These are phyloP conservation scores for Fraxinus excelsior DNA, from an alignment of 257 asterid species.

Conservation along the genomic window DNA sequence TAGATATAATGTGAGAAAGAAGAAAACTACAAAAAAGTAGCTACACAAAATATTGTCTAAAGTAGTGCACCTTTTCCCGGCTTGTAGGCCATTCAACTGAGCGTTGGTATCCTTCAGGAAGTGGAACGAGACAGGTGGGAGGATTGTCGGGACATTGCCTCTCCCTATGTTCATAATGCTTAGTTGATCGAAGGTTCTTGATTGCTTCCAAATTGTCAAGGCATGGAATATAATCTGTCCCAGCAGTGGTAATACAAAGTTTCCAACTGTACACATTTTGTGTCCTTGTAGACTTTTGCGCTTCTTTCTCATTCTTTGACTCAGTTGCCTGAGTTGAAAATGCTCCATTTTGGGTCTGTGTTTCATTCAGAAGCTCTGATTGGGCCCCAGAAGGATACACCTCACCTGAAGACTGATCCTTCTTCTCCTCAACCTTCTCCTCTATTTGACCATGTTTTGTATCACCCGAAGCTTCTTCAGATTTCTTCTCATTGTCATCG, in stretches of 20 bases:
- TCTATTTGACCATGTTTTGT: slow-evolving; percentile 48
- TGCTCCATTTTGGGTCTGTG: slow-evolving; percentile 69
- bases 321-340: slow-evolving; percentile 82
- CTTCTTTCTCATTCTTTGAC: slow-evolving; percentile 79
- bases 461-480: slow-evolving; percentile 48
- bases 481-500: slow-evolving; percentile 40
- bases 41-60: slow-evolving; percentile 4
- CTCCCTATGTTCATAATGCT: slow-evolving; percentile 98
- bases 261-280: slow-evolving; percentile 66
- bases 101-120: slow-evolving; percentile 82
- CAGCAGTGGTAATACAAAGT: slow-evolving; percentile 84
- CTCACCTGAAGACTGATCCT: slow-evolving; percentile 49
- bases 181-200: slow-evolving; percentile 61
- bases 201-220: slow-evolving; percentile 85
- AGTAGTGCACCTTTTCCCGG: slow-evolving; percentile 77
- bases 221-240: slow-evolving; percentile 95
- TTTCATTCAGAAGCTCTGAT: slow-evolving; percentile 80
- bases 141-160: slow-evolving; percentile 92
- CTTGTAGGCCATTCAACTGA: slow-evolving; percentile 93
- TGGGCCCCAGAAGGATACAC: slow-evolving; percentile 79
- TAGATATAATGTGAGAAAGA: slow-evolving; percentile 20
- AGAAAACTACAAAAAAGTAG: slow-evolving; percentile 1
- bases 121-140: slow-evolving; percentile 93
- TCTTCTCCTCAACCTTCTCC: slow-evolving; percentile 52
- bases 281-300: slow-evolving; percentile 52